Evolutionary conservation across 2,329 filamentous ascomycete genomes (phyloP).

Genomic region (Calonectria hongkongensis): DNA sequence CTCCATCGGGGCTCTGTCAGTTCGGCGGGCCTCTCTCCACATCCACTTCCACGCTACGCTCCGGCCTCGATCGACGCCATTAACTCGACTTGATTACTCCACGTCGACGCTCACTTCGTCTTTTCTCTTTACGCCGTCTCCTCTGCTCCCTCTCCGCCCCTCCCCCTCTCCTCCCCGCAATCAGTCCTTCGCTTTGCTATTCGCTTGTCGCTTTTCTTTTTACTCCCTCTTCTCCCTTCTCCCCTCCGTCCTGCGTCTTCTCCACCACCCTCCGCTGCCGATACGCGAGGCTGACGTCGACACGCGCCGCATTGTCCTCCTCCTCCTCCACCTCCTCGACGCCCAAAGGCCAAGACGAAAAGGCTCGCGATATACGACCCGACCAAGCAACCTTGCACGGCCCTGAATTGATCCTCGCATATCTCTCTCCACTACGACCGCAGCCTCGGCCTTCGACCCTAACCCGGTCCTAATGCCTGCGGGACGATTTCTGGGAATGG

Average conservation of each 20-base stretch:
- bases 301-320: slow-evolving; percentile 42
- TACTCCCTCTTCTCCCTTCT: slow-evolving; percentile 3
- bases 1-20: slow-evolving; percentile 33
- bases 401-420: slow-evolving; percentile 38
- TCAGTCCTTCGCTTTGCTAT: slow-evolving; percentile 1
- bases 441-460: slow-evolving; percentile 48
- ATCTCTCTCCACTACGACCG: slow-evolving; percentile 43
- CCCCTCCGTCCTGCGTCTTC: neutral
- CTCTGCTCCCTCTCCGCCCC: slow-evolving; percentile 1
- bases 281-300: slow-evolving; percentile 36
- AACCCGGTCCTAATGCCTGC: slow-evolving; percentile 53
- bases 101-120: slow-evolving; percentile 38
- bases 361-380: slow-evolving; percentile 41
- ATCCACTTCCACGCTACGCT: slow-evolving; percentile 43
- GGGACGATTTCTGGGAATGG: slow-evolving; percentile 56
- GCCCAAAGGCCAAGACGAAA: slow-evolving; percentile 38
- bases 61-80: slow-evolving; percentile 32
- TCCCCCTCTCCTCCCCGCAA: slow-evolving; percentile 15
- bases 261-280: slow-evolving; percentile 17
- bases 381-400: slow-evolving; percentile 39
- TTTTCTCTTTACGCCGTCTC: slow-evolving; percentile 23
- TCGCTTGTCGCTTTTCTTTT: slow-evolving; percentile 4
- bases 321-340: slow-evolving; percentile 31
- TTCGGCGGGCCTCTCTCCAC: slow-evolving; percentile 42
- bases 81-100: slow-evolving; percentile 33